phyloP scores from a whole-genome alignment of 192 early-diverging fungal genomes.

The Coemansia sp. region DNA sequence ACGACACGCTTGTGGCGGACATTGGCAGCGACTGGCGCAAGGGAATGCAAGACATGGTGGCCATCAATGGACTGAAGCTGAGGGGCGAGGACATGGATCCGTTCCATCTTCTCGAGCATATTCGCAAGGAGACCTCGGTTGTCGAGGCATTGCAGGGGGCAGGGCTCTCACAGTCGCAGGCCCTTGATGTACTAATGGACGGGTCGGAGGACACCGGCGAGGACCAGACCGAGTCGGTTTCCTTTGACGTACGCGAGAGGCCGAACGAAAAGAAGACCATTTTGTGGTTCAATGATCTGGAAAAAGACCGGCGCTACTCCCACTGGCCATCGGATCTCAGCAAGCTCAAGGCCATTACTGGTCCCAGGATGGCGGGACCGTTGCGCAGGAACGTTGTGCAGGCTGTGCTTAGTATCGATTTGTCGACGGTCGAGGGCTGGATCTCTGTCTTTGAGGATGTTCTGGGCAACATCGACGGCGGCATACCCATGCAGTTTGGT shows the following conservation, averaged over 20 bases:
- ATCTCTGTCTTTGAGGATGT: slow-evolving; percentile 62
- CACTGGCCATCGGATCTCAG: slow-evolving; percentile 56
- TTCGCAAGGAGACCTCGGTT: slow-evolving; percentile 52
- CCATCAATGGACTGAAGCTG: slow-evolving; percentile 63
- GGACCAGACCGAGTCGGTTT: slow-evolving; percentile 9
- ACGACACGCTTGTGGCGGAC: slow-evolving; percentile 41
- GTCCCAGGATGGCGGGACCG: slow-evolving; percentile 65
- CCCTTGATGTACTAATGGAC: slow-evolving; percentile 15
- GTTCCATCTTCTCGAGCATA: slow-evolving; percentile 55
- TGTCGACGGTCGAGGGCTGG: slow-evolving; percentile 51
- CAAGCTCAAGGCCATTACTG: slow-evolving; percentile 55
- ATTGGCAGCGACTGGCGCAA: slow-evolving; percentile 25
- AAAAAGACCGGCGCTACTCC: slow-evolving; percentile 70
- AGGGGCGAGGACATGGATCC: slow-evolving; percentile 55
- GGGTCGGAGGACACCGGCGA: neutral
- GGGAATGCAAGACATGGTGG: slow-evolving; percentile 28
- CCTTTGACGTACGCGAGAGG: slow-evolving; percentile 76
- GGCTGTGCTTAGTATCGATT: slow-evolving; percentile 67
- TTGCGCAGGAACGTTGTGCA: slow-evolving; percentile 75
- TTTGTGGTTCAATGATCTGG: slow-evolving; percentile 90
- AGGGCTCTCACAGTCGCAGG: slow-evolving; percentile 25
- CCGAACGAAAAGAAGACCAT: slow-evolving; percentile 48
- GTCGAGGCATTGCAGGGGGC: slow-evolving; percentile 48
- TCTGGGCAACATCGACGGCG: slow-evolving; percentile 56
- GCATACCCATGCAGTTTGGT: slow-evolving; percentile 83